Evolutionary conservation across 768 basidiomycete species (phyloP).

Genomic region (Psilocybe cyanescens): DNA sequence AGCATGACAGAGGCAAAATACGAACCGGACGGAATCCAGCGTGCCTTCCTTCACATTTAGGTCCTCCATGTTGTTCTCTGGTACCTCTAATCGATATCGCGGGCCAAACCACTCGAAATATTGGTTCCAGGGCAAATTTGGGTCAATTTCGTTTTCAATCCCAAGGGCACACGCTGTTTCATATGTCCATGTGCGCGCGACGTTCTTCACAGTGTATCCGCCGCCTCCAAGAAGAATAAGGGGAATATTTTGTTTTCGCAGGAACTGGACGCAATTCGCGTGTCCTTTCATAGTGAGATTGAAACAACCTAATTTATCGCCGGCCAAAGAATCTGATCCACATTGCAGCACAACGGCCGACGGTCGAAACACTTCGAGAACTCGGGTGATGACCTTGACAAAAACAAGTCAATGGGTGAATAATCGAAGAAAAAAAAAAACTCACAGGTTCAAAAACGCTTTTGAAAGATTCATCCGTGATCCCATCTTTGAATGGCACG

Average conservation of each 20-base stretch:
- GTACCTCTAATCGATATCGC: constrained; percentile 89
- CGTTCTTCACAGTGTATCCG: constrained; percentile 97
- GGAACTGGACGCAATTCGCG: constrained; percentile 86
- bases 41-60: constrained; percentile 82
- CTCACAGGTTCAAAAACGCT: constrained; percentile 92
- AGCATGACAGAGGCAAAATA: constrained; percentile 9
- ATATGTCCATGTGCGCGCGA: constrained; percentile 93
- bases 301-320: constrained; percentile 95
- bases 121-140: constrained; percentile 81
- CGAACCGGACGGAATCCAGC: constrained; percentile 78
- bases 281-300: constrained; percentile 97
- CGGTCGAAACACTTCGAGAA: constrained; percentile 88
- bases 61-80: constrained; percentile 94
- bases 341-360: constrained; percentile 92
- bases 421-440: constrained; percentile 13
- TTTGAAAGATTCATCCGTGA: constrained; percentile 86
- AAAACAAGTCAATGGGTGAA: not conserved
- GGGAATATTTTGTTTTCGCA: constrained; percentile 82
- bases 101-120: constrained; percentile 99
- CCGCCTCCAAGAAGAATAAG: constrained; percentile 94
- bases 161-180: constrained; percentile 97
- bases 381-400: constrained; percentile 76
- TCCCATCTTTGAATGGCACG: constrained; percentile 92
- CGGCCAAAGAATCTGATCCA: constrained; percentile 93
- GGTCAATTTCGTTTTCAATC: constrained; percentile 75